phyloP scores from a whole-genome alignment of 345 rosid species.

The Turnera subulata region DNA sequence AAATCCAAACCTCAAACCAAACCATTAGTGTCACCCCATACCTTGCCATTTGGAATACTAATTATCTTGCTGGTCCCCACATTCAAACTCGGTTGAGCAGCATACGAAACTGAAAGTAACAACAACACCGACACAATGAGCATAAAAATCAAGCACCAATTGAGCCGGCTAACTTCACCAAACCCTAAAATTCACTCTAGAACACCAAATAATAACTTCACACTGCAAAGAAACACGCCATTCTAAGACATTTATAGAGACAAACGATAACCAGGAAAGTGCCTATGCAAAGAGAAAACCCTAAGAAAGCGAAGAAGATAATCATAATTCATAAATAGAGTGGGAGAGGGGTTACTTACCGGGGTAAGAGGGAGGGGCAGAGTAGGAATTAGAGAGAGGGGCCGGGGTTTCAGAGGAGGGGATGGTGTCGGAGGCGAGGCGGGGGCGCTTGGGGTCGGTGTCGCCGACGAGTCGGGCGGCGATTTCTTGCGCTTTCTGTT shows the following conservation, averaged over 20 bases:
- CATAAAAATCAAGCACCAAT: background rate
- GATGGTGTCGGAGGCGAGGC: constrained; percentile 5
- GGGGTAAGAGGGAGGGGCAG: constrained; percentile 6
- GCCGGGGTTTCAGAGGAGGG: background rate
- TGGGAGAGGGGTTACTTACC: background rate
- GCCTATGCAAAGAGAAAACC: background rate
- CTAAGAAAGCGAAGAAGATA: background rate
- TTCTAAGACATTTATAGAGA: too few species aligned
- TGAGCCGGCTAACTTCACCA: too few species aligned
- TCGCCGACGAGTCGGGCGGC: constrained; percentile 18
- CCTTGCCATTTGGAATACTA: constrained; percentile 27
- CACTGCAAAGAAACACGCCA: background rate
- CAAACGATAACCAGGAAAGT: too few species aligned
- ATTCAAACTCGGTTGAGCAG: constrained; percentile 7
- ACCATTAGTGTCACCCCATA: background rate
- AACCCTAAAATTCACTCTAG: background rate
- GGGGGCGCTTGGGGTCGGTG: constrained; percentile 25
- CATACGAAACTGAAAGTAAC: constrained; percentile 11
- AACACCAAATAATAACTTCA: background rate
- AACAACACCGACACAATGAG: too few species aligned
- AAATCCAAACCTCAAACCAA: background rate
- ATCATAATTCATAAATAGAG: background rate
- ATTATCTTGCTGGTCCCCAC: constrained; percentile 8
- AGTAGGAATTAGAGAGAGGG: background rate
- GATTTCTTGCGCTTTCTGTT: constrained; percentile 24